Evolutionary conservation across 371 early-diverging fungal species (phyloP).

Genomic region (Entomophthora muscae): DNA sequence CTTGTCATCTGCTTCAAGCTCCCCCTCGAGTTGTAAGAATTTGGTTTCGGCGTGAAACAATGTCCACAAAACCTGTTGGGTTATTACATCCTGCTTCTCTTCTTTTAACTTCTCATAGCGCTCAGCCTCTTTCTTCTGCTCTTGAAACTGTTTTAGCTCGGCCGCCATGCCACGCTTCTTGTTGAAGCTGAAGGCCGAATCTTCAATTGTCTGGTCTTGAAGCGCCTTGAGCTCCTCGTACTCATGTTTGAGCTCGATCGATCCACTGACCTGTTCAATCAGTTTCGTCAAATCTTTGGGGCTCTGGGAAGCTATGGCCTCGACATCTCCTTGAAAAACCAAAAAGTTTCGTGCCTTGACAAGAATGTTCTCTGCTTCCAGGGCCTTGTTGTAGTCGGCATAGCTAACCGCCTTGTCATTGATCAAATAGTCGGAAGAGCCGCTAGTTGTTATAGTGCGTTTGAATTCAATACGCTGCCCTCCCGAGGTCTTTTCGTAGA

Average conservation of each 20-base stretch:
- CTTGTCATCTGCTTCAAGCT: conserved; percentile 19
- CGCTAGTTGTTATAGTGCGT: conserved; percentile 46
- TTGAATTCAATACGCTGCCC: conserved; percentile 35
- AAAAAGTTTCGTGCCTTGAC: conserved; percentile 94
- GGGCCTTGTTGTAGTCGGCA: conserved; percentile 48
- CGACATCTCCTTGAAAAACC: conserved; percentile 98
- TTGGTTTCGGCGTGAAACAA: conserved; percentile 66
- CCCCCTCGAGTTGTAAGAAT: conserved; percentile 24
- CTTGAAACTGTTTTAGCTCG: conserved; percentile 79
- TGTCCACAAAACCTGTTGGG: conserved; percentile 67
- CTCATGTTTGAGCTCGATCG: conserved; percentile 69
- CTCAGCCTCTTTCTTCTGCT: conserved; percentile 82
- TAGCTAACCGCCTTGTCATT: conserved; percentile 50
- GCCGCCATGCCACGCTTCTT: conserved; percentile 68
- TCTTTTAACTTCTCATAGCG: conserved; percentile 47
- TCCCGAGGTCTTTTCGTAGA: conserved; percentile 39
- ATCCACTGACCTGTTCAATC: conserved; percentile 94
- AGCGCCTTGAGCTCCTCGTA: conserved; percentile 69
- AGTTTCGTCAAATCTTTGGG: conserved; percentile 84
- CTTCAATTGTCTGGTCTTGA: conserved; percentile 75
- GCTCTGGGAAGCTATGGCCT: conserved; percentile 89
- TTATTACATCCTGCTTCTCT: conserved; percentile 32
- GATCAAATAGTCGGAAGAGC: conserved; percentile 77
- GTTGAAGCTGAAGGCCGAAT: conserved; percentile 70
- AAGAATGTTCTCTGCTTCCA: conserved; percentile 82